phyloP scores from a whole-genome alignment of 148 eudicot species.

The Oxyria digyna region DNA sequence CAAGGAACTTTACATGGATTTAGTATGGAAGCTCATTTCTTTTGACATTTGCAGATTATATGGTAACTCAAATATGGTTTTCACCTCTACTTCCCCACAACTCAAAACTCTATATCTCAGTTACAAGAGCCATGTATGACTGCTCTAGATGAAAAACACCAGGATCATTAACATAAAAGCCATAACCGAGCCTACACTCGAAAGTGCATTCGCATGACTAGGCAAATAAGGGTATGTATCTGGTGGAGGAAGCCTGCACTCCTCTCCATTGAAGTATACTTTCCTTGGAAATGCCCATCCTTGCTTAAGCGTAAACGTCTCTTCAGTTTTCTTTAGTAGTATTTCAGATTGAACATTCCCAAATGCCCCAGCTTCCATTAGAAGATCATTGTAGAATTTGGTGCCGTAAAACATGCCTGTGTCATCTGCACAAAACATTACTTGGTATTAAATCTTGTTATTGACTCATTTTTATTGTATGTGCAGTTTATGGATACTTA shows the following conservation, averaged over 20 bases:
- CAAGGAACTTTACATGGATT: not conserved
- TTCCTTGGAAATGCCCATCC: slow-evolving; percentile 84
- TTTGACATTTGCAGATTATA: not conserved
- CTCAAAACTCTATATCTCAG: not conserved
- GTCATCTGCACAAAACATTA: slow-evolving; percentile 37
- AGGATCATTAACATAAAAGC: slow-evolving; percentile 8
- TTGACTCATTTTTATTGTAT: not conserved
- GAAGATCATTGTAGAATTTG: slow-evolving; percentile 59
- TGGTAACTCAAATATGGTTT: not conserved
- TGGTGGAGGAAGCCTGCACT: slow-evolving; percentile 76
- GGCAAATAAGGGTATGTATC: slow-evolving; percentile 66
- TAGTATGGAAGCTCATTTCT: not conserved
- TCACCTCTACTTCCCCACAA: no score
- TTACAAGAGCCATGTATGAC: not conserved
- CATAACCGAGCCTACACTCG: slow-evolving; percentile 8
- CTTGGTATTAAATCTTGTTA: not conserved
- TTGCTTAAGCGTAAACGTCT: slow-evolving; percentile 54
- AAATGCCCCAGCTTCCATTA: slow-evolving; percentile 59
- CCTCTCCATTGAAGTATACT: slow-evolving; percentile 80
- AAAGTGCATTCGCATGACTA: slow-evolving; percentile 23
- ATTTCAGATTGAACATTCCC: slow-evolving; percentile 76
- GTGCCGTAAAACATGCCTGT: slow-evolving; percentile 75
- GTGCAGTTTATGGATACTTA: not conserved
- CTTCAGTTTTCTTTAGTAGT: slow-evolving; percentile 43
- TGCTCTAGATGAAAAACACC: not conserved